Evolutionary conservation across 2,329 filamentous ascomycete species (phyloP).

Genomic region (Penicillium sp.): DNA sequence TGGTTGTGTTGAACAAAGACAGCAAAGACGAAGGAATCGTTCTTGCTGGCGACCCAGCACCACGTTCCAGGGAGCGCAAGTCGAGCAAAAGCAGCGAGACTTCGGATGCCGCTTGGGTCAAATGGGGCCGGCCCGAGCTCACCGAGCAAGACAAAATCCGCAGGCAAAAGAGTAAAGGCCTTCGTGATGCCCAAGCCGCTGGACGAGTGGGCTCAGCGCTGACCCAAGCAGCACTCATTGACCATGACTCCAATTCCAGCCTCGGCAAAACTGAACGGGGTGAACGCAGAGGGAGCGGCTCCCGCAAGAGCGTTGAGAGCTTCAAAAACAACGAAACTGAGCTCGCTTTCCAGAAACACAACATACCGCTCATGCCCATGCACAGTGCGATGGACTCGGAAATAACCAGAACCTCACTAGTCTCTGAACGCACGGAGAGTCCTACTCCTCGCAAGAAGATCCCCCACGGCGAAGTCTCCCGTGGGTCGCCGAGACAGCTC

Average conservation of each 20-base stretch:
- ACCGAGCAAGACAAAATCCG: slow-evolving; percentile 51
- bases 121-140: slow-evolving; percentile 46
- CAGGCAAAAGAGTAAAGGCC: slow-evolving; percentile 52
- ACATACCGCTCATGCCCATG: slow-evolving; percentile 78
- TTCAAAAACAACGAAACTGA: slow-evolving; percentile 50
- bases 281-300: slow-evolving; percentile 36
- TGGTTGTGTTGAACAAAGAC: slow-evolving; percentile 56
- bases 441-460: slow-evolving; percentile 63
- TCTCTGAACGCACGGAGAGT: slow-evolving; percentile 73
- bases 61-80: slow-evolving; percentile 50
- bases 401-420: slow-evolving; percentile 77
- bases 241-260: slow-evolving; percentile 61
- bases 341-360: slow-evolving; percentile 50
- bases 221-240: slow-evolving; percentile 59
- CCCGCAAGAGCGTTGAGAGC: slow-evolving; percentile 38
- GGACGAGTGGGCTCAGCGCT: slow-evolving; percentile 54
- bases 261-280: slow-evolving; percentile 42
- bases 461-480: slow-evolving; percentile 60
- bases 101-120: slow-evolving; percentile 45
- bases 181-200: slow-evolving; percentile 54
- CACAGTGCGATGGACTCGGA: slow-evolving; percentile 84
- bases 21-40: slow-evolving; percentile 57
- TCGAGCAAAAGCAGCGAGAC: slow-evolving; percentile 50
- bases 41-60: slow-evolving; percentile 50
- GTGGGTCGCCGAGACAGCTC: slow-evolving; percentile 51